A percentile compares a stretch with the other conserved stretches of the same genome.
Evolutionary conservation across 352 stramenopile species (phyloP).

Genomic region (Globisporangium polare): DNA sequence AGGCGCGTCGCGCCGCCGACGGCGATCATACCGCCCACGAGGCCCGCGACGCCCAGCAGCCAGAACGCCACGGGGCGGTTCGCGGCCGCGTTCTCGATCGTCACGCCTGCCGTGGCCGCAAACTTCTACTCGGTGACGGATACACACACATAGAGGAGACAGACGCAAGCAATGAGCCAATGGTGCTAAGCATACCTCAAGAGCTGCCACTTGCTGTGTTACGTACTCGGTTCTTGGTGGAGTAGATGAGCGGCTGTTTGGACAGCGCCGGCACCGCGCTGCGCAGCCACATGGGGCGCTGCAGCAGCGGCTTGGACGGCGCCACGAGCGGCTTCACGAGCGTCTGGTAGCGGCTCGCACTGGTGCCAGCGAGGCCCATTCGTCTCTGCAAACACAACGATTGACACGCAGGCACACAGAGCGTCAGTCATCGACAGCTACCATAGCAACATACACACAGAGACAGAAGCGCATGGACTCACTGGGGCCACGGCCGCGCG

Average conservation of each 20-base stretch:
- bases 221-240: conserved; percentile 69
- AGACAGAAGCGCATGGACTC: not conserved
- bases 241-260: conserved; percentile 57
- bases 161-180: conserved; percentile 3
- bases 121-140: conserved; percentile 38
- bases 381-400: not conserved
- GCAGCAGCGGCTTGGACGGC: conserved; percentile 28
- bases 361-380: conserved; percentile 3
- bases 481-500: conserved; percentile 7
- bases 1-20: conserved; percentile 96
- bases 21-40: conserved; percentile 97
- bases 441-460: not conserved
- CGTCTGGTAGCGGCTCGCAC: conserved; percentile 54
- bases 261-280: conserved; percentile 17
- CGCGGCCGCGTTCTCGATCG: conserved; percentile 75
- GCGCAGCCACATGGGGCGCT: conserved; percentile 27
- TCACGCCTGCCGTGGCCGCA: conserved; percentile 38
- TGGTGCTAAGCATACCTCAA: too few relatives aligned
- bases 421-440: not conserved
- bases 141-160: conserved; percentile 10
- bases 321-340: conserved; percentile 38
- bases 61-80: conserved; percentile 91
- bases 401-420: not conserved
- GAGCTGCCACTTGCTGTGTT: not conserved
- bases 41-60: conserved; percentile 92